Conservation (phyloP, 768 basidiomycete species). For the Phlebiopsis gigantea region DNA sequence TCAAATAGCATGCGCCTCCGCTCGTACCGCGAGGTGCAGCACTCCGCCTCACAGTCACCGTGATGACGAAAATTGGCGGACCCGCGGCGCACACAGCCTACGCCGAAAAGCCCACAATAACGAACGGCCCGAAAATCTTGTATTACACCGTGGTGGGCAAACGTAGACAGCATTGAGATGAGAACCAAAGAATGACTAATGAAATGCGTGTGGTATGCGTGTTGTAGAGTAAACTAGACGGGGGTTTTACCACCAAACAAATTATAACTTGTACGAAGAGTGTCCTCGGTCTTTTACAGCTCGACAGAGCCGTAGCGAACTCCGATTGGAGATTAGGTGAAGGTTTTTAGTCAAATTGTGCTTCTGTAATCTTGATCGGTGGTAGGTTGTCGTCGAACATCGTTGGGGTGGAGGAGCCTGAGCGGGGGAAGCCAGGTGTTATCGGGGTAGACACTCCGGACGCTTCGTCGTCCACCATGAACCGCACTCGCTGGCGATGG, state of each 20-base stretch:
- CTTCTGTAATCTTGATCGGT: constrained; percentile 39
- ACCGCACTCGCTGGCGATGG: constrained; percentile 78
- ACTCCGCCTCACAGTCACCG: background rate
- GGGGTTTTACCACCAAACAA: background rate
- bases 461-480: constrained; percentile 53
- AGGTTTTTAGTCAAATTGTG: constrained; percentile 13
- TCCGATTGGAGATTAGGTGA: constrained; percentile 2
- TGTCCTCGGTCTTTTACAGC: background rate
- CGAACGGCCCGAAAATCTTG: constrained; percentile 4
- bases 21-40: constrained; percentile 6
- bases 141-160: constrained; percentile 7
- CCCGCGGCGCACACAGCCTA: background rate
- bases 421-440: constrained; percentile 50
- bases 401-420: constrained; percentile 39
- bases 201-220: constrained; percentile 10
- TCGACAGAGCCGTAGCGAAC: background rate
- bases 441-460: constrained; percentile 67
- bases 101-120: background rate
- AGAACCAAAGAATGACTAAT: constrained; percentile 5
- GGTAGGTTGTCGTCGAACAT: constrained; percentile 20
- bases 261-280: background rate
- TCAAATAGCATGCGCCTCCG: constrained; percentile 13
- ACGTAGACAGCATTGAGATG: constrained; percentile 8
- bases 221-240: constrained; percentile 1
- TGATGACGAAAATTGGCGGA: background rate